A percentile compares a stretch with the other conserved stretches of the same genome.
Evolutionary conservation across 148 eudicot genomes (phyloP).

Genomic region (Rheum nobile): DNA sequence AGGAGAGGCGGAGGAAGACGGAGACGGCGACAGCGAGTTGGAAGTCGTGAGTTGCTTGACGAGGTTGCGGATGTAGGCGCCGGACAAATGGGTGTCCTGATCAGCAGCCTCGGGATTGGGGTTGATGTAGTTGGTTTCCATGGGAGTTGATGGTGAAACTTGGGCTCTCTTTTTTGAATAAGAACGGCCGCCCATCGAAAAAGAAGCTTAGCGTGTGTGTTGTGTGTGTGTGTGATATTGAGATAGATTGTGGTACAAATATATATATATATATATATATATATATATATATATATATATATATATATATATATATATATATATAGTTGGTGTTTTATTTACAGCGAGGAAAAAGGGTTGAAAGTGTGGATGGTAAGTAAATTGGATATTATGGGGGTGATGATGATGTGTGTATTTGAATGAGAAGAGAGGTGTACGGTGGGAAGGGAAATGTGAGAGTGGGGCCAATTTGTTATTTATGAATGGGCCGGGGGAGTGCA

Average conservation of each 20-base stretch:
- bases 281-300: too few relatives aligned
- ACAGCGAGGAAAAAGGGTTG: too few relatives aligned
- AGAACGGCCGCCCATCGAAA: background rate
- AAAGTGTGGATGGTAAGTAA: too few relatives aligned
- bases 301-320: too few relatives aligned
- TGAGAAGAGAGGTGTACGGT: background rate
- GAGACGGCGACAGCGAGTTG: background rate
- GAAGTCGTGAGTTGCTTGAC: constrained; percentile 61
- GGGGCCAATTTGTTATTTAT: too few relatives aligned
- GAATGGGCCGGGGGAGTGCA: background rate
- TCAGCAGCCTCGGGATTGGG: background rate
- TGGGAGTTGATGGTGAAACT: background rate
- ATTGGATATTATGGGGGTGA: background rate
- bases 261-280: too few relatives aligned
- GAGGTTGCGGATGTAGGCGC: constrained; percentile 71
- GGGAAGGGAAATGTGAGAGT: background rate
- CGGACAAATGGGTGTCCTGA: constrained; percentile 23
- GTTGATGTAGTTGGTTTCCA: background rate
- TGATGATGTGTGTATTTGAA: background rate
- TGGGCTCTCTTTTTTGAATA: background rate
- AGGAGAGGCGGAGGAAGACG: background rate
- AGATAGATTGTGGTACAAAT: too few relatives aligned
- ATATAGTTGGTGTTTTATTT: too few relatives aligned
- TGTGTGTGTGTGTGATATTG: too few relatives aligned
- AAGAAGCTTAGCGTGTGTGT: background rate